These are phyloP conservation scores for Yamadazyma blattariae DNA, from an alignment of 1,139 yeast species.

Conservation along the genomic window DNA sequence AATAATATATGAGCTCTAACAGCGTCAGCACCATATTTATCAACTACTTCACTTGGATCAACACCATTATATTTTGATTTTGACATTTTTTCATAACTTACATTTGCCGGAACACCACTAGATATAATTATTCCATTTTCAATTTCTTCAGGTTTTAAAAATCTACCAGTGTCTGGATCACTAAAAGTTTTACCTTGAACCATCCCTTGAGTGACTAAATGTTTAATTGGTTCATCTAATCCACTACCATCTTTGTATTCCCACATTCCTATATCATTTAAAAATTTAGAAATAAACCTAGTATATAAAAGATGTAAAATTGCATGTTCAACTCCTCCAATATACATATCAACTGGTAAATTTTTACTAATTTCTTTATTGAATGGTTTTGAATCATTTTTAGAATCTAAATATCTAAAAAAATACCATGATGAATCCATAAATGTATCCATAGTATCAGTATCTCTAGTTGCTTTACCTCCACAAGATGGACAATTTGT, in stretches of 20 bases:
- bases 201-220: conserved; percentile 93
- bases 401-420: conserved; percentile 77
- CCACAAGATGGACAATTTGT: conserved; percentile 83
- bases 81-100: conserved; percentile 89
- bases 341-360: conserved; percentile 85
- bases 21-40: conserved; percentile 88
- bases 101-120: conserved; percentile 49
- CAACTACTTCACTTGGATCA: conserved; percentile 77
- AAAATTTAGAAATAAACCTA: conserved; percentile 78
- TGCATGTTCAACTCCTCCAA: conserved; percentile 97
- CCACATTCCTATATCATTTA: conserved; percentile 58
- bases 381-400: conserved; percentile 57
- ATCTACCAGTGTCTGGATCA: conserved; percentile 71
- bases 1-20: conserved; percentile 92
- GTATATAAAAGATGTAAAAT: conserved; percentile 84
- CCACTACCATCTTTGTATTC: conserved; percentile 16
- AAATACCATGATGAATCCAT: conserved; percentile 98
- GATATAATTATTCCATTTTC: conserved; percentile 49
- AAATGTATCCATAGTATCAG: conserved; percentile 98
- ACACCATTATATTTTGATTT: conserved; percentile 94
- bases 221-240: conserved; percentile 75
- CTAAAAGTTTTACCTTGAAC: conserved; percentile 86
- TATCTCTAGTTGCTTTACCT: conserved; percentile 71
- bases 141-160: conserved; percentile 71
- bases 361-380: conserved; percentile 46